Base-by-base conservation (phyloP, 352 stramenopile species). In the Pythium utonaiense region DNA sequence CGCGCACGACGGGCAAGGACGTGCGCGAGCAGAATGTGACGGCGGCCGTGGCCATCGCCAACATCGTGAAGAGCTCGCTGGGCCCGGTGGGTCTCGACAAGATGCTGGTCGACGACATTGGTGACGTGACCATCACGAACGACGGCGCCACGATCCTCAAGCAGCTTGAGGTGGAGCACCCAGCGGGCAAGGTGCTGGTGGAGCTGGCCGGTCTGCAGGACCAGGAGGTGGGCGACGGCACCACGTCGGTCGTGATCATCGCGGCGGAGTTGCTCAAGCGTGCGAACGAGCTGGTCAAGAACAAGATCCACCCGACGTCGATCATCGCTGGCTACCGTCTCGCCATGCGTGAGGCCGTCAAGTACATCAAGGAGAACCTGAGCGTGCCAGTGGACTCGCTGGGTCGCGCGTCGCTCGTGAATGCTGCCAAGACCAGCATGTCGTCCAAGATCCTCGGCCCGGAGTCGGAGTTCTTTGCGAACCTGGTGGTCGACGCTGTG, bases 91-190 rank as follows among this genome's bases (percentile, higher is more conserved):
- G 97, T 24, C 90, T 99, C 30, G 97, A 99, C 80, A 99, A 99
- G 86, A 98, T 98, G 95, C 88, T 99, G 17, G 97, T 97, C 49
- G 89, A 97, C 73, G 87, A 97, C 75, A 98, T 99, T 66, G 98
- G 98, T 58, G 98, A 99, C 79, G 97, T 99, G 52, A 99, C 97
- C 17, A 99, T 99, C 73, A 99, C 98, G 17, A 99, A 99, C 80
- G 98, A 99, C 69, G 98, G 98, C 50, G 98, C 98, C n/a, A 99
- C 98, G 34, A 99, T 99, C 73, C 80, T 99, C 49, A 98, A 99
- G 82, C 96, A 98, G 67, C 80, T 99, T 31, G 96, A 99, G 64
- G 97, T 99, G 10, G 97, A 99, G 68, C 98, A 99, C 76, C 98
- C 98, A 25, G 98, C 97, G 3, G 98, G 96, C 27, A 98, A 99